phyloP scores from a whole-genome alignment of 73 alveolate genomes.

The Breviolum minutum region DNA sequence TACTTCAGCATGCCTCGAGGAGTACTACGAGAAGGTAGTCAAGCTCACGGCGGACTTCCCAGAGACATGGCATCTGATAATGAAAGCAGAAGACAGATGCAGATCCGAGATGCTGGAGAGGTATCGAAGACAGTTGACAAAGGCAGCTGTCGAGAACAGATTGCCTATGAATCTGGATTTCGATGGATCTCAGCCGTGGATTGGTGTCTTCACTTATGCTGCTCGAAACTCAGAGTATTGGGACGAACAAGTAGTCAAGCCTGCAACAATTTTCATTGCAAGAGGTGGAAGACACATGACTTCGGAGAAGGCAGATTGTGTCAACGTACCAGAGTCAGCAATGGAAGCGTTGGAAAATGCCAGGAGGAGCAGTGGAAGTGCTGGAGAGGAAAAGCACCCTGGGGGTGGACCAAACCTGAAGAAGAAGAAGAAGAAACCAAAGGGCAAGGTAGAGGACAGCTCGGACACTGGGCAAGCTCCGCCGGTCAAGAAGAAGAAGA shows the following conservation, averaged over 20 bases:
- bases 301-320: not conserved
- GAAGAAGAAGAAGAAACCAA: too few species aligned
- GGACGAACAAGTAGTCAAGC: not conserved
- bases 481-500: not conserved
- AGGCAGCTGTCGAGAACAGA: not conserved
- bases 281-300: conserved; percentile 26
- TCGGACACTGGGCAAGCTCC: not conserved
- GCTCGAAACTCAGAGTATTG: conserved; percentile 2
- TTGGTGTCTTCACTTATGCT: conserved; percentile 30
- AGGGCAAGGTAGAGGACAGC: not conserved
- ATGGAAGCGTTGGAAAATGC: not conserved
- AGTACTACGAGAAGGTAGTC: not conserved
- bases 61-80: not conserved
- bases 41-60: not conserved
- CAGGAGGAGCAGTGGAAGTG: too few species aligned
- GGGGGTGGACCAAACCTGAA: too few species aligned
- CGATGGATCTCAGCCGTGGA: not conserved
- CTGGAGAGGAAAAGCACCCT: too few species aligned
- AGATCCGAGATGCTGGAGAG: not conserved
- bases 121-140: not conserved
- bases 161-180: conserved; percentile 12
- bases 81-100: not conserved
- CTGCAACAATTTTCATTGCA: conserved; percentile 17
- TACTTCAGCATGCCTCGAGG: not conserved
- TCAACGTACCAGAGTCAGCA: not conserved